Evolutionary conservation across 1,284 basidiomycete genomes (phyloP).

Genomic region (Lentinula novae-zelandiae): DNA sequence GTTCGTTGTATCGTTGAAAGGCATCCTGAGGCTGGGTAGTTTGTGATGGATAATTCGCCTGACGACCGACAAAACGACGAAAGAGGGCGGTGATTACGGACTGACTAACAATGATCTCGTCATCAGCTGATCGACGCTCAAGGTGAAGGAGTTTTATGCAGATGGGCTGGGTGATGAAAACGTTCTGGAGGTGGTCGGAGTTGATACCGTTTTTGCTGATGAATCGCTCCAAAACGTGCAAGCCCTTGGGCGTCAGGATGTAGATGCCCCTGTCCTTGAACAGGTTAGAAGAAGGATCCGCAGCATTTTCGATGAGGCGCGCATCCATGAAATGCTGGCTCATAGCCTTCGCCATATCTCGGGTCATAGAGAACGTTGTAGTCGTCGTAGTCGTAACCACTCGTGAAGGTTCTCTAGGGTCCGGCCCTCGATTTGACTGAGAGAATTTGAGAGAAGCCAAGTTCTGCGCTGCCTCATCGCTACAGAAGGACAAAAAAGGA

Average conservation of each 20-base stretch:
- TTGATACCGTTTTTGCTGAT: slow-evolving; percentile 99
- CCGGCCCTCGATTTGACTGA: slow-evolving; percentile 96
- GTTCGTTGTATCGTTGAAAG: slow-evolving; percentile 75
- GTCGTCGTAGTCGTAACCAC: slow-evolving; percentile 99
- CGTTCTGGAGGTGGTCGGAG: slow-evolving; percentile 85
- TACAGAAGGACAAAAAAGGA: slow-evolving; percentile 28
- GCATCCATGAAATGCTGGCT: slow-evolving; percentile 99
- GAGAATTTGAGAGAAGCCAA: slow-evolving; percentile 97
- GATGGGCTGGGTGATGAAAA: slow-evolving; percentile 93
- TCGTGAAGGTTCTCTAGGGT: slow-evolving; percentile 94
- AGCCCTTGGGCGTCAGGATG: slow-evolving; percentile 93
- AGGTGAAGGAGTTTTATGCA: slow-evolving; percentile 98
- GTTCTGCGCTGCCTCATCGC: slow-evolving; percentile 94
- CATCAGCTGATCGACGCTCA: slow-evolving; percentile 88
- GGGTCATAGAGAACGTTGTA: slow-evolving; percentile 99
- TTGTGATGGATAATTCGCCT: slow-evolving; percentile 70
- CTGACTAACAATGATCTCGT: slow-evolving; percentile 96
- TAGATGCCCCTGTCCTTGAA: slow-evolving; percentile 99
- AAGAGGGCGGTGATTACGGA: slow-evolving; percentile 94
- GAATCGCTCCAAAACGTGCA: slow-evolving; percentile 98
- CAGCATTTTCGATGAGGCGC: slow-evolving; percentile 93
- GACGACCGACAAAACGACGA: slow-evolving; percentile 87
- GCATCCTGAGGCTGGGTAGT: slow-evolving; percentile 52
- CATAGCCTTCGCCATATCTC: slow-evolving; percentile 99
- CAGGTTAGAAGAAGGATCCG: slow-evolving; percentile 80